phyloP scores from a whole-genome alignment of 2,329 filamentous ascomycete species.

The Paecilomyces dactylethromorphus region DNA sequence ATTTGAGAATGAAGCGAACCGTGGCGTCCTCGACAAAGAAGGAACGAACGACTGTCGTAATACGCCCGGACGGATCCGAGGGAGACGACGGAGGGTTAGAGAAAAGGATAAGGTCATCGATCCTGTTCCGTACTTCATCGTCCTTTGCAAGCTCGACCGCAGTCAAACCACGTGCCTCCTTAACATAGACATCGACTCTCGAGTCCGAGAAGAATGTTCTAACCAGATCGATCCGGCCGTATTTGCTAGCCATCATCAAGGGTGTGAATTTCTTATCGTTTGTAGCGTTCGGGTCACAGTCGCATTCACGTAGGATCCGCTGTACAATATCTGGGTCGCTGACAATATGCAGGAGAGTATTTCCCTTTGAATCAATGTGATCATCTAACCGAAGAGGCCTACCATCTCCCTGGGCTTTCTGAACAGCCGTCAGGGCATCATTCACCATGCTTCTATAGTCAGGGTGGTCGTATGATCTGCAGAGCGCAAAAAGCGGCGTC shows the following conservation, averaged over 20 bases:
- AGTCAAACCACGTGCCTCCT: slow-evolving; percentile 80
- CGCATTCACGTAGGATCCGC: slow-evolving; percentile 72
- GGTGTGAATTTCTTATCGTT: slow-evolving; percentile 95
- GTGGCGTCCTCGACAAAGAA: slow-evolving; percentile 97
- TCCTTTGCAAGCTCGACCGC: slow-evolving; percentile 96
- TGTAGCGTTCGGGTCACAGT: slow-evolving; percentile 90
- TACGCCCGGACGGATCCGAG: slow-evolving; percentile 67
- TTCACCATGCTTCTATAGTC: slow-evolving; percentile 85
- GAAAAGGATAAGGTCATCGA: slow-evolving; percentile 87
- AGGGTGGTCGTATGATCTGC: slow-evolving; percentile 88
- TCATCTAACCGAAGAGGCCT: slow-evolving; percentile 83
- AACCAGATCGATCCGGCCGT: slow-evolving; percentile 90
- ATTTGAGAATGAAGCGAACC: slow-evolving; percentile 88
- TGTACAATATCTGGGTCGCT: slow-evolving; percentile 73
- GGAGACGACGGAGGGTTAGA: slow-evolving; percentile 49
- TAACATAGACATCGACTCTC: slow-evolving; percentile 75
- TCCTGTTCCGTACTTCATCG: slow-evolving; percentile 91
- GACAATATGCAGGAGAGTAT: slow-evolving; percentile 91
- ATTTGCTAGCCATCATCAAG: slow-evolving; percentile 97
- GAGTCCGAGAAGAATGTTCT: slow-evolving; percentile 79
- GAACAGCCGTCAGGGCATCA: slow-evolving; percentile 68
- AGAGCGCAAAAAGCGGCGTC: slow-evolving; percentile 93
- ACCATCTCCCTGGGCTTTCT: slow-evolving; percentile 66
- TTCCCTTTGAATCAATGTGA: slow-evolving; percentile 86
- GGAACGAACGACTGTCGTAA: slow-evolving; percentile 86